Conservation (phyloP, 1,139 yeast genomes). For the Kodamaea derodonti region DNA sequence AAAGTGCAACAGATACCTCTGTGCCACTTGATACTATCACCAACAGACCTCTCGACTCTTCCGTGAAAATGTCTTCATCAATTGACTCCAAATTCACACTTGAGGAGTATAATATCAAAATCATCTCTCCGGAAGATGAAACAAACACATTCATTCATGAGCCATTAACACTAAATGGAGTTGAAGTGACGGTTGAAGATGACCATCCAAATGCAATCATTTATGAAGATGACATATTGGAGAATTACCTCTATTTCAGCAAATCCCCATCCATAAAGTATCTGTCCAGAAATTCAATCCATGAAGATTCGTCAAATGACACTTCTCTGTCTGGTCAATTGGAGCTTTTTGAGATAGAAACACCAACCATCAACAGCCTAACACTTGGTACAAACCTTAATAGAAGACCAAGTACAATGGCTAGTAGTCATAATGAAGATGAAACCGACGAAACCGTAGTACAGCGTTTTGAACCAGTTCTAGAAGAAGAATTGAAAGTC, state of each 20-base stretch:
- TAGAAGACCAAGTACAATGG: conserved; percentile 14
- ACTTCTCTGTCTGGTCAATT: conserved; percentile 14
- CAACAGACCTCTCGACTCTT: no score
- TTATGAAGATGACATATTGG: conserved; percentile 30
- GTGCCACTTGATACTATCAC: no score
- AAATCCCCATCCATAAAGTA: conserved; percentile 16
- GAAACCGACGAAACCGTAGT: background rate
- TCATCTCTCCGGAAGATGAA: background rate
- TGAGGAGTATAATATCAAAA: no score
- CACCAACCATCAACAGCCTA: conserved; percentile 37
- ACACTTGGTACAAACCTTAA: conserved; percentile 30
- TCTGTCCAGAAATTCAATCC: background rate
- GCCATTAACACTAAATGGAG: background rate
- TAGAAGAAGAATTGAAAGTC: conserved; percentile 1
- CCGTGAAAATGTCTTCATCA: no score
- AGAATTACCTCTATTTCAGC: conserved; percentile 30
- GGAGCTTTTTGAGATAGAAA: conserved; percentile 27
- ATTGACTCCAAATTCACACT: no score
- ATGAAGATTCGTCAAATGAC: conserved; percentile 1
- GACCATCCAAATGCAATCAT: background rate
- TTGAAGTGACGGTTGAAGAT: background rate
- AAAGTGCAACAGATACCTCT: no score
- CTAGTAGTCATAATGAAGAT: conserved; percentile 2
- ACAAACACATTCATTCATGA: background rate
- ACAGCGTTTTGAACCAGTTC: background rate